Evolutionary conservation across 768 basidiomycete genomes (phyloP), one percentile per base, ranked within the genome.

Genomic region (Cystobasidium onofrii): DNA sequence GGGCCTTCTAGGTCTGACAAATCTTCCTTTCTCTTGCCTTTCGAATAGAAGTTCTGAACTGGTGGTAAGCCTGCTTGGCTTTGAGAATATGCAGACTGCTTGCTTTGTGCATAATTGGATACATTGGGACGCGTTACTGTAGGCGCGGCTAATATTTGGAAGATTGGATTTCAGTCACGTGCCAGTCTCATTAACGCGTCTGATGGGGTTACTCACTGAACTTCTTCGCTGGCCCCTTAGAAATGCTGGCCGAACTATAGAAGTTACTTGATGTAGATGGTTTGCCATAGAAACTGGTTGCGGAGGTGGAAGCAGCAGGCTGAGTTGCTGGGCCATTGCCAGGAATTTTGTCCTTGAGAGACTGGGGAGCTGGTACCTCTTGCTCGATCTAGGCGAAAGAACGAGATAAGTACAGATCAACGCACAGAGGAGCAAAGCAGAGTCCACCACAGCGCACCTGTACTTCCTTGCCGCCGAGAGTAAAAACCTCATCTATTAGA

Each of bases 381-480:
- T 50, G 34, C 33, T 74, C 73, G n/a, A 74, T 50, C 43, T 54
- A 25, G 34, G 15, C 33, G 46, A 34, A 0, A 43, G 10, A 23
- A 64, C 36, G 54, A 62, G 36, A 33, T 52, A 36, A 33, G 43
- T n/a, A n/a, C n/a, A n/a, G n/a, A n/a, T n/a, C n/a, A 33, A 44
- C 25, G 29, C 31, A 33, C 7, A 17, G 10, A 20, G 36, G 18
- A 52, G 15, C 2, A 20, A 31, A 12, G 1, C 27, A 67, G 33
- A 43, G 34, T n/a, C 1, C 6, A 46, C 31, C 4, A 13, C 31
- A 9, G 31, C 65, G 7, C 44, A 67, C 65, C 15, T 74, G 73
- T 43, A 80, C 50, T 0, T 78, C 79, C 64, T 80, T 79, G n/a
- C 76, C 75, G 0, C 78, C 80, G 0, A 81, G 55, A 15, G 36